phyloP scores from a whole-genome alignment of 805 yeast species.

The Saccharomycopsis fermentans region DNA sequence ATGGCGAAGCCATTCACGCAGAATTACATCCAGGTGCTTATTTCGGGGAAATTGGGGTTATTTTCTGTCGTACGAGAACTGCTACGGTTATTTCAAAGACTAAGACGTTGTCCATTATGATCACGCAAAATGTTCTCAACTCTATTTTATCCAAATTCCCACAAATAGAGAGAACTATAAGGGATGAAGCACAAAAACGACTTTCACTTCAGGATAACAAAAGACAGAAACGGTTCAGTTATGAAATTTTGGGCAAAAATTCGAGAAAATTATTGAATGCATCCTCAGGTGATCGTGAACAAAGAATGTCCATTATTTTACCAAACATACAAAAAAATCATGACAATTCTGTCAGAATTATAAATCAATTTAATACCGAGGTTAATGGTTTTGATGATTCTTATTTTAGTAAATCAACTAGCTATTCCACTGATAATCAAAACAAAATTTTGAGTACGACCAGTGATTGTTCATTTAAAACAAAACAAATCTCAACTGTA shows the following conservation, averaged over 20 bases:
- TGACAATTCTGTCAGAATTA: conserved; percentile 1
- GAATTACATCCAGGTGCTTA: conserved; percentile 47
- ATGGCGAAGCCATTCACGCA: conserved; percentile 67
- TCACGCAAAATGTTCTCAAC: conserved; percentile 53
- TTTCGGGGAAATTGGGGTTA: conserved; percentile 72
- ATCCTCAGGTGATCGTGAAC: conserved; percentile 4
- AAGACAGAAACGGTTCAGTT: conserved; percentile 19
- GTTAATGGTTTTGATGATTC: not conserved
- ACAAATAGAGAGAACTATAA: conserved; percentile 50
- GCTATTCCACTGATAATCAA: too few relatives aligned
- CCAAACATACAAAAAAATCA: conserved; percentile 5
- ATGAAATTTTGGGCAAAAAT: not conserved
- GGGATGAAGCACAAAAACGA: conserved; percentile 75
- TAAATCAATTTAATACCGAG: not conserved
- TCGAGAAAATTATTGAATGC: not conserved
- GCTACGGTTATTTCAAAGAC: conserved; percentile 69
- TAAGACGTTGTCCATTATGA: conserved; percentile 54
- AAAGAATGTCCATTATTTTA: conserved; percentile 9
- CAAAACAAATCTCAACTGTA: not conserved
- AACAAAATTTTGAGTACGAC: not conserved
- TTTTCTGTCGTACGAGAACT: conserved; percentile 66
- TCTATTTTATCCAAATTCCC: conserved; percentile 56
- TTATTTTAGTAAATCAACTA: not conserved
- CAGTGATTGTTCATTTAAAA: not conserved
- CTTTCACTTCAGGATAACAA: conserved; percentile 60